Evolutionary conservation across 495 filamentous ascomycete genomes (phyloP).

Genomic region (Barbatosphaeria neglecta): DNA sequence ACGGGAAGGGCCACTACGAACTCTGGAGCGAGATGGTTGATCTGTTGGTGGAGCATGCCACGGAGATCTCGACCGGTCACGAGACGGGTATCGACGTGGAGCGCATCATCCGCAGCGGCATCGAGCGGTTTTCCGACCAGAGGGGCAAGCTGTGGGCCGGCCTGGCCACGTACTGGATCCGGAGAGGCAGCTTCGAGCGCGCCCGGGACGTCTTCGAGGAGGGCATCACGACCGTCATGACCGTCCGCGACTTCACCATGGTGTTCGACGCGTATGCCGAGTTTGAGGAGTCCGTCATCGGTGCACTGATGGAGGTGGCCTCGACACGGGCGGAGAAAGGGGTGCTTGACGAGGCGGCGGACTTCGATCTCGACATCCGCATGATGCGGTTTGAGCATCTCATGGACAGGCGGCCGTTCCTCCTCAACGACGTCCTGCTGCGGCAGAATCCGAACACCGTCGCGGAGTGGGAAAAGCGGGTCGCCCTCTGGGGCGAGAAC

Average conservation of each 20-base stretch:
- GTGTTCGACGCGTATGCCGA: conserved; percentile 95
- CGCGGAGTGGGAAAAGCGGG: conserved; percentile 92
- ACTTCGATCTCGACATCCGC: conserved; percentile 91
- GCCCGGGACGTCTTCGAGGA: conserved; percentile 93
- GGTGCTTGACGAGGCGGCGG: conserved; percentile 69
- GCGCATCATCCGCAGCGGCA: conserved; percentile 84
- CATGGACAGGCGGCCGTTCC: conserved; percentile 93
- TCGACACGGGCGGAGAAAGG: conserved; percentile 73
- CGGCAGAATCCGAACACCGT: conserved; percentile 96
- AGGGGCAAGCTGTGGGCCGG: conserved; percentile 94
- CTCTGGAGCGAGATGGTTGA: conserved; percentile 99
- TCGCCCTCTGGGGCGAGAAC: conserved; percentile 91
- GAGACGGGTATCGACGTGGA: conserved; percentile 83
- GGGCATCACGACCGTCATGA: conserved; percentile 96
- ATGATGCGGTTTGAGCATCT: conserved; percentile 98
- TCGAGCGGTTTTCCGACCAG: conserved; percentile 87
- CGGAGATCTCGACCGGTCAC: conserved; percentile 68
- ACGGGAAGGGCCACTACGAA: conserved; percentile 89
- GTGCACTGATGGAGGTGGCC: conserved; percentile 78
- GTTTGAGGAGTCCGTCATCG: conserved; percentile 93
- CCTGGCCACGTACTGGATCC: conserved; percentile 94
- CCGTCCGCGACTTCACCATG: conserved; percentile 93
- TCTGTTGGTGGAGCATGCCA: conserved; percentile 81
- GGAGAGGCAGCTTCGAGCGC: conserved; percentile 75
- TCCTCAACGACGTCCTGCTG: conserved; percentile 91